A percentile compares a stretch with the other conserved stretches of the same genome.
phyloP scores from a whole-genome alignment of 257 asterid genomes.

The Solanum infundibuliforme region DNA sequence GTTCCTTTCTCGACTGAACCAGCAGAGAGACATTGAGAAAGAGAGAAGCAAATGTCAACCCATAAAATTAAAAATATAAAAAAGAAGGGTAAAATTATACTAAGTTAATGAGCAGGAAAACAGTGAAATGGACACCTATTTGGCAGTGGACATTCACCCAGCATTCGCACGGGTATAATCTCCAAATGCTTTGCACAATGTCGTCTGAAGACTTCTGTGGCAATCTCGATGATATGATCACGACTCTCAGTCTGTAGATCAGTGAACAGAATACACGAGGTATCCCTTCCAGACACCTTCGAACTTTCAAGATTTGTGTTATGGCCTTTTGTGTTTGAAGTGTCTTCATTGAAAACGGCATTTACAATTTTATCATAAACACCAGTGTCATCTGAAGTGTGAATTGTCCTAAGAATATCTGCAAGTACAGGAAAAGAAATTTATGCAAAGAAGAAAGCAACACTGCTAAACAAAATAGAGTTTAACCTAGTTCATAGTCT shows the following conservation, averaged over 20 bases:
- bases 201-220: conserved; percentile 49
- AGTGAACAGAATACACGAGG: conserved; percentile 40
- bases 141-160: conserved; percentile 43
- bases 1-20: conserved; percentile 28
- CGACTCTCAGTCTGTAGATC: conserved; percentile 60
- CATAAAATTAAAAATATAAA: background rate
- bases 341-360: conserved; percentile 71
- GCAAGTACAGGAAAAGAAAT: conserved; percentile 18
- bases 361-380: conserved; percentile 65
- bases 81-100: background rate
- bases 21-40: conserved; percentile 3
- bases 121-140: conserved; percentile 41
- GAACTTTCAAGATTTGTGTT: conserved; percentile 45
- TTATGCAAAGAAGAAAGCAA: conserved; percentile 7
- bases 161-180: conserved; percentile 60
- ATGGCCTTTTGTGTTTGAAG: conserved; percentile 28
- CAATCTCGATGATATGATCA: conserved; percentile 51
- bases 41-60: conserved; percentile 4
- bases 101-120: background rate
- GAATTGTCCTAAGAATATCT: conserved; percentile 74
- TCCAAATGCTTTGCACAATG: conserved; percentile 94
- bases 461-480: conserved; percentile 1
- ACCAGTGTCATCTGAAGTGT: conserved; percentile 70
- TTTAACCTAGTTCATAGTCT: background rate
- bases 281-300: conserved; percentile 43